Conservation (phyloP, 225 moss, liverwort and hornwort genomes). For the Pseudoscleropodium purum region DNA sequence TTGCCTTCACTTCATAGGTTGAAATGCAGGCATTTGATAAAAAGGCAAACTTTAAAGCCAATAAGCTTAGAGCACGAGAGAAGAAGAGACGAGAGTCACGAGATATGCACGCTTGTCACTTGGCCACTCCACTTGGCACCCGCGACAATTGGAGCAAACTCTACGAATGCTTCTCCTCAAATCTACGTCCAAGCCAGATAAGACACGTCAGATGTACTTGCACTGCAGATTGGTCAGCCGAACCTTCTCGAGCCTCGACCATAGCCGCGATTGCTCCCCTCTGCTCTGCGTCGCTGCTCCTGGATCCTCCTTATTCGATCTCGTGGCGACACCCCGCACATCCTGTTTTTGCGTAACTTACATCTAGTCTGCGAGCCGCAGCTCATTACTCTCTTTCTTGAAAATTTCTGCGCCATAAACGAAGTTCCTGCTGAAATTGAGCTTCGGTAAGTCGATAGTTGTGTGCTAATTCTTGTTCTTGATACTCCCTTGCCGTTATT, state of each 20-base stretch:
- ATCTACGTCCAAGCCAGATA: neutral
- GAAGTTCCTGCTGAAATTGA: neutral
- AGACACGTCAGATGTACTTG: neutral
- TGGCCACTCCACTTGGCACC: slow-evolving; percentile 24
- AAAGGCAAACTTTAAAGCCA: neutral
- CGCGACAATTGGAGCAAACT: neutral
- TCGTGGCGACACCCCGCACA: neutral
- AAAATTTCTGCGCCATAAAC: neutral
- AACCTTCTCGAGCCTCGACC: slow-evolving; percentile 11
- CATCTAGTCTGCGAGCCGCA: neutral
- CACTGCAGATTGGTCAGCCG: neutral
- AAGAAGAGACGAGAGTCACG: neutral
- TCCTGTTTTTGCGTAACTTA: too few species aligned
- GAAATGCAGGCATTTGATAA: neutral
- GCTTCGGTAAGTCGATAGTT: neutral
- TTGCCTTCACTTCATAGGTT: neutral
- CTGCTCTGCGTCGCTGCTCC: neutral
- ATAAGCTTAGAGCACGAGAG: neutral
- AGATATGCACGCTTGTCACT: neutral
- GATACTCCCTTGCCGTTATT: neutral
- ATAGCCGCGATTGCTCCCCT: neutral
- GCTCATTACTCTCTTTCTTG: neutral
- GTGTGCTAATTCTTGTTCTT: neutral
- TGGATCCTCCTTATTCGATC: neutral
- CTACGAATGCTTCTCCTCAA: neutral